phyloP scores from a whole-genome alignment of 257 asterid genomes.

The Echites panduratus region DNA sequence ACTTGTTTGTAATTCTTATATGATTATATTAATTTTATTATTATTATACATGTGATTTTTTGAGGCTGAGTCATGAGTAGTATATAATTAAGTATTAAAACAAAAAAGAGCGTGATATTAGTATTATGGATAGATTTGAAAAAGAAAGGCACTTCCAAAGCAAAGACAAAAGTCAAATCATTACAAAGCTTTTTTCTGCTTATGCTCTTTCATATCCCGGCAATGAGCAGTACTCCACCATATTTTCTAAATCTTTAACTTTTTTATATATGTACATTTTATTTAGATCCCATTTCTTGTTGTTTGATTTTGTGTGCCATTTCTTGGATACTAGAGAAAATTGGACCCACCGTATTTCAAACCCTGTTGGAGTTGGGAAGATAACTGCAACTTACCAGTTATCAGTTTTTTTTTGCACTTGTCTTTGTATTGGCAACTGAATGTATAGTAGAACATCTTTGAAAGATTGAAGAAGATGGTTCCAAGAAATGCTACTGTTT shows the following conservation, averaged over 20 bases:
- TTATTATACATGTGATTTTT: no score
- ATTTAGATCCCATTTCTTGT: neutral
- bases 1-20: no score
- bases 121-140: neutral
- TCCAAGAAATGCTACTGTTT: slow-evolving; percentile 1
- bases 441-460: neutral
- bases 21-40: no score
- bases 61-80: no score
- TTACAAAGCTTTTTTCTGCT: neutral
- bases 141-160: neutral
- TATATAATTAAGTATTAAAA: no score
- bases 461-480: slow-evolving; percentile 19
- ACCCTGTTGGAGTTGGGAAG: neutral
- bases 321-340: neutral
- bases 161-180: slow-evolving; percentile 1
- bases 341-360: neutral
- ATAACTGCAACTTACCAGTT: neutral
- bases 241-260: neutral
- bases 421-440: neutral
- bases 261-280: neutral
- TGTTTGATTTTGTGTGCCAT: neutral
- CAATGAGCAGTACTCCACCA: neutral
- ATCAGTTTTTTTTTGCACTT: neutral
- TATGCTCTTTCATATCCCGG: neutral
- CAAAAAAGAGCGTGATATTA: no score